Evolutionary conservation across 768 basidiomycete genomes (phyloP).

Genomic region (Russula earlei): DNA sequence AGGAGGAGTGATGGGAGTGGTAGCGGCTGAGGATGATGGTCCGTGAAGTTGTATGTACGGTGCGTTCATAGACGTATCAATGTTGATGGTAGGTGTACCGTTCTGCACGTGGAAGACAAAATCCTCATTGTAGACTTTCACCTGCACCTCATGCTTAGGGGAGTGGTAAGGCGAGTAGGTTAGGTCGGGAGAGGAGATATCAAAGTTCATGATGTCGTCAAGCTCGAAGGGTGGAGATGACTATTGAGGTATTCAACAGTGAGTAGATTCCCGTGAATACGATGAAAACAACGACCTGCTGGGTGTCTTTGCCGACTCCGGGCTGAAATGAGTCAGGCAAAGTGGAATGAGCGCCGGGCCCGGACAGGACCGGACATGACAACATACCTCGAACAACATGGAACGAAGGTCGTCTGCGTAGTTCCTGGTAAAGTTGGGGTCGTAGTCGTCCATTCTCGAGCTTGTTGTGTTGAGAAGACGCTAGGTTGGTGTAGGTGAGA

Average conservation of each 20-base stretch:
- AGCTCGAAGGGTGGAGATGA: background rate
- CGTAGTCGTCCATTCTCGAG: too few relatives aligned
- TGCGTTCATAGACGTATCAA: too few relatives aligned
- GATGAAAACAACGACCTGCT: conserved; percentile 4
- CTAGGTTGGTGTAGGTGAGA: background rate
- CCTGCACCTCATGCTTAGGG: too few relatives aligned
- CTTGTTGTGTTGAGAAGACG: background rate
- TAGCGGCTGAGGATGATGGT: conserved; percentile 4
- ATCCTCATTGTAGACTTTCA: too few relatives aligned
- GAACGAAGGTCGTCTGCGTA: too few relatives aligned
- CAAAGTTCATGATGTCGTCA: background rate
- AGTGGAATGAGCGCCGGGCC: background rate
- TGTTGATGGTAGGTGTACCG: conserved; percentile 3
- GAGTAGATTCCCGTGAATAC: background rate
- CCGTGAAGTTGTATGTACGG: too few relatives aligned
- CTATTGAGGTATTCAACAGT: background rate
- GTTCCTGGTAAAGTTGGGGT: too few relatives aligned
- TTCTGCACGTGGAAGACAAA: background rate
- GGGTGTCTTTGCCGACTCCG: conserved; percentile 1
- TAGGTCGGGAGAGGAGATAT: background rate
- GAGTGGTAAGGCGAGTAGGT: too few relatives aligned
- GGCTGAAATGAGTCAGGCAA: conserved; percentile 4
- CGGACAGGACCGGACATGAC: background rate
- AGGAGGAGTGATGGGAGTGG: conserved; percentile 11
- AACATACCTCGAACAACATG: background rate